Conservation (phyloP, 2,329 filamentous ascomycete species). For the Hypoxylon sp. region DNA sequence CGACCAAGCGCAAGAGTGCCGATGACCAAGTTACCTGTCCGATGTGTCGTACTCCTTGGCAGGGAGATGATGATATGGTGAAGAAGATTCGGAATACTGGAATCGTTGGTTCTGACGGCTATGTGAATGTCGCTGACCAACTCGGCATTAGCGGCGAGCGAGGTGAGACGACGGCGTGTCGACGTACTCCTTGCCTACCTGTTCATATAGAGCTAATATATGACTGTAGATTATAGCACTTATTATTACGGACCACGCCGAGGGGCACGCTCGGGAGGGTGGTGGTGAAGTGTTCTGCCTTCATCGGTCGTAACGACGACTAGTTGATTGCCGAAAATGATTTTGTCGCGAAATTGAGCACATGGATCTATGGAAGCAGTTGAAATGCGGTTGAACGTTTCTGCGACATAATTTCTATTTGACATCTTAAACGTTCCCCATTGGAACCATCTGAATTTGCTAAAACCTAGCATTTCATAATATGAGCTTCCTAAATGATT, state of each 20-base stretch:
- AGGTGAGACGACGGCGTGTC: conserved; percentile 57
- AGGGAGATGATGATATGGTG: conserved; percentile 61
- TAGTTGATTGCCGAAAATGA: not conserved
- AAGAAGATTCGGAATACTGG: conserved; percentile 62
- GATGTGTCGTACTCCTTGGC: conserved; percentile 72
- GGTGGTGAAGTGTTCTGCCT: conserved; percentile 16
- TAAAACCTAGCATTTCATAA: no score
- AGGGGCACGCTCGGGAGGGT: conserved; percentile 14
- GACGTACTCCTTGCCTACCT: not conserved
- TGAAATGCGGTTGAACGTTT: no score
- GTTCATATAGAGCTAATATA: not conserved
- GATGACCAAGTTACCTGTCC: conserved; percentile 69
- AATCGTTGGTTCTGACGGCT: conserved; percentile 65
- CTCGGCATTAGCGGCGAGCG: conserved; percentile 69
- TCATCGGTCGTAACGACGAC: no score
- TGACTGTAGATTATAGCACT: conserved; percentile 49
- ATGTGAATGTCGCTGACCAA: conserved; percentile 73
- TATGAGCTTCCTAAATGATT: no score
- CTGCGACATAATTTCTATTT: no score
- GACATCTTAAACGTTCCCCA: no score
- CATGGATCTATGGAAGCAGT: no score
- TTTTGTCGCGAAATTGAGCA: no score
- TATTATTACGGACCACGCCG: conserved; percentile 46
- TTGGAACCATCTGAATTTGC: no score
- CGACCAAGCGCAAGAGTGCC: conserved; percentile 59